phyloP scores from a whole-genome alignment of 2,329 filamentous ascomycete species.

The Penicillium sp. region DNA sequence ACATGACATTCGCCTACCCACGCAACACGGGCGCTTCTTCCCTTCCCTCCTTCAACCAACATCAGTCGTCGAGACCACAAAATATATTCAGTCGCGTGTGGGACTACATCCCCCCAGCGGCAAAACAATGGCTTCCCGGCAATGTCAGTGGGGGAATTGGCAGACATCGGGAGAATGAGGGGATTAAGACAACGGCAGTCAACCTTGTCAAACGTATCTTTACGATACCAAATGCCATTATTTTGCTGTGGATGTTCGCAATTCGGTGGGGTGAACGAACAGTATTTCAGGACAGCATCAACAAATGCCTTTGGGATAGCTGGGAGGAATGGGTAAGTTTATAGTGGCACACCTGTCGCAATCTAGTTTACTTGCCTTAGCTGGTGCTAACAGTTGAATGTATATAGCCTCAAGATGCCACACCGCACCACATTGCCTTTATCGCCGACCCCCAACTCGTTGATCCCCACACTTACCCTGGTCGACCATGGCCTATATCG shows the following conservation, averaged over 20 bases:
- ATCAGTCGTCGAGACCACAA: slow-evolving; percentile 11
- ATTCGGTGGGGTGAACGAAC: slow-evolving; percentile 83
- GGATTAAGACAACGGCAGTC: slow-evolving; percentile 16
- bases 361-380: background rate
- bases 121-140: slow-evolving; percentile 25
- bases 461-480: slow-evolving; percentile 92
- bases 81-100: slow-evolving; percentile 13
- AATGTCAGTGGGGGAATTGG: slow-evolving; percentile 6
- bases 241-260: slow-evolving; percentile 70
- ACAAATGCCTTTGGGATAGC: slow-evolving; percentile 72
- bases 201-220: slow-evolving; percentile 22
- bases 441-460: slow-evolving; percentile 89
- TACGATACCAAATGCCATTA: slow-evolving; percentile 62
- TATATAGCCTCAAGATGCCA: slow-evolving; percentile 68
- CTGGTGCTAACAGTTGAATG: slow-evolving; percentile 6
- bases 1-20: slow-evolving; percentile 38
- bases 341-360: background rate
- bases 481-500: slow-evolving; percentile 71
- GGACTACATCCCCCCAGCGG: slow-evolving; percentile 20
- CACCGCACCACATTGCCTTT: slow-evolving; percentile 79
- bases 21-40: slow-evolving; percentile 26
- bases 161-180: slow-evolving; percentile 12
- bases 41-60: slow-evolving; percentile 25
- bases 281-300: slow-evolving; percentile 68
- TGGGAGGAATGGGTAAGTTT: slow-evolving; percentile 88